These are phyloP conservation scores for Globisporangium yorkense DNA, from an alignment of 352 stramenopile genomes.

Conservation along the genomic window DNA sequence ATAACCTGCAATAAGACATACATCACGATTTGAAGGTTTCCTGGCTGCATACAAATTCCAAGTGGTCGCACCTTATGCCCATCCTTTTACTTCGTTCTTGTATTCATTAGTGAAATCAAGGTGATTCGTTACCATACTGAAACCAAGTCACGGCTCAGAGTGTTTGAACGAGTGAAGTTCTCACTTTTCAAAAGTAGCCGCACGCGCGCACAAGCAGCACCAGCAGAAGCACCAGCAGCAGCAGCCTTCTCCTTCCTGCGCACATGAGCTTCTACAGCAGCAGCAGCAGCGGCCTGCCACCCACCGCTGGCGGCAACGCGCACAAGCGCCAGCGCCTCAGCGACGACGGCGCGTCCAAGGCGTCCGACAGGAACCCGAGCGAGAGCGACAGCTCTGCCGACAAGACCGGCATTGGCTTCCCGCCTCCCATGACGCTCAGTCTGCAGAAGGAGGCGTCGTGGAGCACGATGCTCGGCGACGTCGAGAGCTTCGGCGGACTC, in stretches of 20 bases:
- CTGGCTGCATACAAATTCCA: neutral
- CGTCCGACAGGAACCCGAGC: neutral
- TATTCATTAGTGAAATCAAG: neutral
- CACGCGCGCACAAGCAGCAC: neutral
- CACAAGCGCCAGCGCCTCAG: constrained; percentile 56
- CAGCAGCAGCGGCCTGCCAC: neutral
- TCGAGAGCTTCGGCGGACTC: constrained; percentile 56
- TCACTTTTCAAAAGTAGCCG: neutral
- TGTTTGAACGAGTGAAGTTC: neutral
- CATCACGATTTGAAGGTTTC: neutral
- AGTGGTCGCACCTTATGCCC: neutral
- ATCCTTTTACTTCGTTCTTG: neutral
- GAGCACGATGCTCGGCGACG: constrained; percentile 55
- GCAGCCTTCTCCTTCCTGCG: too few species aligned
- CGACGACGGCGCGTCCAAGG: constrained; percentile 29
- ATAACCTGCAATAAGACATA: neutral
- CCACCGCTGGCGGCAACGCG: constrained; percentile 2
- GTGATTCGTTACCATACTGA: neutral
- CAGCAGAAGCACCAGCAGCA: too few species aligned
- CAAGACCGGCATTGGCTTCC: constrained; percentile 17
- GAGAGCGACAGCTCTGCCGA: constrained; percentile 13
- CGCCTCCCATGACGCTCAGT: constrained; percentile 43
- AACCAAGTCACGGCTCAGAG: neutral
- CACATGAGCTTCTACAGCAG: constrained; percentile 1
- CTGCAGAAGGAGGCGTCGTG: constrained; percentile 74